Evolutionary conservation across 441 rosid genomes (phyloP), one percentile per base, ranked within the genome.

Genomic region (Flueggea neowawraea): DNA sequence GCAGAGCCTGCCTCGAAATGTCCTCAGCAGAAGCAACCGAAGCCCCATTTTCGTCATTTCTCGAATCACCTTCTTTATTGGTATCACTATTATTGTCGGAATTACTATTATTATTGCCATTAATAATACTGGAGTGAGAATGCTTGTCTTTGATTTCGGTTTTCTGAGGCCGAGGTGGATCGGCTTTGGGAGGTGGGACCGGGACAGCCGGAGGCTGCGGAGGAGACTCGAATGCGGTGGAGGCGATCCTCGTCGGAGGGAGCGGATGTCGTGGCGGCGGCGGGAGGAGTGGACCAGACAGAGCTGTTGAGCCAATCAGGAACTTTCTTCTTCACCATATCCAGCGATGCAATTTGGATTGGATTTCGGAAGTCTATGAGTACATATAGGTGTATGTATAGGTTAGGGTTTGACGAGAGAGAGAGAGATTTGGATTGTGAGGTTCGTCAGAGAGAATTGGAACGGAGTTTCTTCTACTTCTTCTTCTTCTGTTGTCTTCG

Each of bases 261-360:
- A n/a, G 66, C 41, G 58, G 77, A n/a, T 14, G 78, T 47, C 52
- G 79, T 31, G n/a, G 72, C 6, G 52, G 69, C 9, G 17, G 83
- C 55, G 49, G 86, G 78, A 59, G 83, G 52, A 71, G 90, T 67
- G 68, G 90, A 82, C 98, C 98, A 94, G 69, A 94, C 84, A 58
- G 98, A 84, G 75, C 90, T 94, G 73, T 94, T 94, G 17, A 94
- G 84, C 98, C 98, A 94, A 75, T 94, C 98, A 55, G 98, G 98
- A 14, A 91, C 96, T 48, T 80, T 79, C 69, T 90, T 89, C 87
- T 83, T 89, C 82, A 72, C 90, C 97, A 91, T 94, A 43, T n/a
- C 12, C 5, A 33, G 32, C 32, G 43, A 12, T 22, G 55, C 28
- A 22, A 22, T 22, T 22, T 22, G 28, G 28, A 22, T 22, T 22